Percentiles rank a stretch among this genome's conserved stretches.
These are phyloP conservation scores for Aspergillus phoenicis DNA, from an alignment of 2,329 filamentous ascomycete genomes.

Conservation along the genomic window DNA sequence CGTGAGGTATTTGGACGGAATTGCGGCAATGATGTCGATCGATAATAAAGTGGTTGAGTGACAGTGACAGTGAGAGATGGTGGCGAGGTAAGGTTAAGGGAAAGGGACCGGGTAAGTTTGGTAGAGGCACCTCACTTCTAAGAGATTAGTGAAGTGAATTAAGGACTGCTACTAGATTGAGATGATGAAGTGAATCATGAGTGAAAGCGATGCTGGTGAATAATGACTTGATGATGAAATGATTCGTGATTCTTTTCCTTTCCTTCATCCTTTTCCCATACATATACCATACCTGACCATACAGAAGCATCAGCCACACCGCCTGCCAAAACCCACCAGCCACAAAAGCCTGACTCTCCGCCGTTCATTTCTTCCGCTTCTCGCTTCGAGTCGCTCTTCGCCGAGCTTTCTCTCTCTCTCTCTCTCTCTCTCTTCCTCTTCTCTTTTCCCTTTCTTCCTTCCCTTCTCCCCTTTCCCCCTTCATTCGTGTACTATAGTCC, in stretches of 20 bases:
- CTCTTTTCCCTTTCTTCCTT: slow-evolving; percentile 16
- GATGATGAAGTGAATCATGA: not conserved
- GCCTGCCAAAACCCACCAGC: slow-evolving; percentile 23
- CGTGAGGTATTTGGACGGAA: not conserved
- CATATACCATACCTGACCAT: not conserved
- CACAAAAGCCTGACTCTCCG: slow-evolving; percentile 8
- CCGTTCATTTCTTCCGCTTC: slow-evolving; percentile 28
- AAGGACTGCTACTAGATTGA: not conserved
- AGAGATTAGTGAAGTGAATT: too few relatives aligned
- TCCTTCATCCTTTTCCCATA: not conserved
- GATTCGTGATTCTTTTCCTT: too few relatives aligned
- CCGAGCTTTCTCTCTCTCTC: slow-evolving; percentile 18
- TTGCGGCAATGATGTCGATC: not conserved
- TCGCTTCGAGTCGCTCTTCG: slow-evolving; percentile 9
- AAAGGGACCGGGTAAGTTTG: not conserved
- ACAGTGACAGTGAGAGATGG: not conserved
- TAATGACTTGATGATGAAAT: too few relatives aligned
- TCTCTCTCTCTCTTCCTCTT: slow-evolving; percentile 19
- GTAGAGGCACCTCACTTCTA: too few relatives aligned
- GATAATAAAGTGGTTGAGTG: not conserved
- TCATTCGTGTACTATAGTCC: slow-evolving; percentile 24
- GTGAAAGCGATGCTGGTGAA: too few relatives aligned
- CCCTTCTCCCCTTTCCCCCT: slow-evolving; percentile 20
- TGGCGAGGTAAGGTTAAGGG: not conserved
- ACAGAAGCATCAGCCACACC: slow-evolving; percentile 7